Evolutionary conservation across 129 eudicot genomes (phyloP).

Genomic region (Chrysanthemum makinoi): DNA sequence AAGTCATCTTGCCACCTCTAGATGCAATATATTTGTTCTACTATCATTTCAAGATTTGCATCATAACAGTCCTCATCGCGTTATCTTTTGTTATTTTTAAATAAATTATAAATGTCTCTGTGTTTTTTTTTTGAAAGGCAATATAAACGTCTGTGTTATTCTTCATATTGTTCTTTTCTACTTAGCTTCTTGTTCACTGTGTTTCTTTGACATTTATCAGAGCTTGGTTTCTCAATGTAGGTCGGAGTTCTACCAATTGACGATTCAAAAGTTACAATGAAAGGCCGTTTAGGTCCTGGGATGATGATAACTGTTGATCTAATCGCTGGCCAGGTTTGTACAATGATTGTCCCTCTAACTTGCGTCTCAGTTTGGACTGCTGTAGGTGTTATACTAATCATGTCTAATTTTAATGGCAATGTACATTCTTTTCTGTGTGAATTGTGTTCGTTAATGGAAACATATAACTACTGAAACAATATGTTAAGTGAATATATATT

Average conservation of each 20-base stretch:
- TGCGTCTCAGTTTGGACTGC: constrained; percentile 5
- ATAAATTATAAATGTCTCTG: too few relatives aligned
- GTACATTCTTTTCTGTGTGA: background rate
- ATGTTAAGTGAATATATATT: constrained; percentile 13
- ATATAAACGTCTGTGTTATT: background rate
- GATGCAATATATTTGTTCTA: too few relatives aligned
- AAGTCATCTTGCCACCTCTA: too few relatives aligned
- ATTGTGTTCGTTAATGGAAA: constrained; percentile 11
- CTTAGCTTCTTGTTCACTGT: constrained; percentile 21
- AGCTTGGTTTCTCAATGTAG: constrained; percentile 35
- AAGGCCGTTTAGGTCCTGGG: constrained; percentile 99
- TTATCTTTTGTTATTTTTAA: background rate
- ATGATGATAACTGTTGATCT: constrained; percentile 97
- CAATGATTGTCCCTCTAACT: background rate
- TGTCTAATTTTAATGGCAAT: constrained; percentile 2
- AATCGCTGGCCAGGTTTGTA: constrained; percentile 82
- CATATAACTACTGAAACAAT: background rate
- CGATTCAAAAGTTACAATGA: constrained; percentile 91
- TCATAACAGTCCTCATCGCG: background rate
- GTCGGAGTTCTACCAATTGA: constrained; percentile 96
- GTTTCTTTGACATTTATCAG: constrained; percentile 20
- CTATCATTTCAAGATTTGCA: background rate
- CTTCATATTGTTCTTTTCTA: background rate
- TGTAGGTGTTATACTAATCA: background rate
- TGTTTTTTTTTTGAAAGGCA: too few relatives aligned